Conservation (phyloP, 2,329 filamentous ascomycete species). For the Talaromyces sp. region DNA sequence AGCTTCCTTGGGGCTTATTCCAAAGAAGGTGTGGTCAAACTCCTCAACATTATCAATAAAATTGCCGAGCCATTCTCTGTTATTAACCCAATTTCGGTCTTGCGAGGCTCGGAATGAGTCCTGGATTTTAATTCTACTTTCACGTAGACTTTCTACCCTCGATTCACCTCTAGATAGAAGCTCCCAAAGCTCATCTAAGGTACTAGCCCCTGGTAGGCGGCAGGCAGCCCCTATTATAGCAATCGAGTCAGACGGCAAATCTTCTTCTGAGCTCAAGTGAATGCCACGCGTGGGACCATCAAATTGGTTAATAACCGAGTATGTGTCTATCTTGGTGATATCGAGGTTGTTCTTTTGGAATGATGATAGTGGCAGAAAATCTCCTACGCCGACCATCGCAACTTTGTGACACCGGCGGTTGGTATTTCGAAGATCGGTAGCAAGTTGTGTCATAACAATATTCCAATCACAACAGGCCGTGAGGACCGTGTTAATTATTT, state of each 20-base stretch:
- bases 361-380: not conserved
- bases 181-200: slow-evolving; percentile 27
- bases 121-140: slow-evolving; percentile 2
- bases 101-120: slow-evolving; percentile 10
- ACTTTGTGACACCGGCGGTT: not conserved
- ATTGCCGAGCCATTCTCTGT: slow-evolving; percentile 12
- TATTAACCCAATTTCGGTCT: slow-evolving; percentile 10
- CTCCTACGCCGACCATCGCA: not conserved
- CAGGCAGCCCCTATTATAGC: slow-evolving; percentile 30
- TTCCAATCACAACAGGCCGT: not conserved
- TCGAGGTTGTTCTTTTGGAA: not conserved
- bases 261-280: not conserved
- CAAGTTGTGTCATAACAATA: not conserved
- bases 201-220: slow-evolving; percentile 23
- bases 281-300: not conserved
- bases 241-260: slow-evolving; percentile 13
- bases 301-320: not conserved
- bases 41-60: slow-evolving; percentile 9
- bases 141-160: not conserved
- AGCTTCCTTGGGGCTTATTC: not conserved
- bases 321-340: not conserved
- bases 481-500: not conserved
- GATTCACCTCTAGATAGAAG: slow-evolving; percentile 18
- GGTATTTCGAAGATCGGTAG: not conserved
- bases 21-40: slow-evolving; percentile 22